Percentiles rank a stretch among this genome's conserved stretches.
Evolutionary conservation across 306 rosid genomes (phyloP).

Genomic region (Vicia villosa): DNA sequence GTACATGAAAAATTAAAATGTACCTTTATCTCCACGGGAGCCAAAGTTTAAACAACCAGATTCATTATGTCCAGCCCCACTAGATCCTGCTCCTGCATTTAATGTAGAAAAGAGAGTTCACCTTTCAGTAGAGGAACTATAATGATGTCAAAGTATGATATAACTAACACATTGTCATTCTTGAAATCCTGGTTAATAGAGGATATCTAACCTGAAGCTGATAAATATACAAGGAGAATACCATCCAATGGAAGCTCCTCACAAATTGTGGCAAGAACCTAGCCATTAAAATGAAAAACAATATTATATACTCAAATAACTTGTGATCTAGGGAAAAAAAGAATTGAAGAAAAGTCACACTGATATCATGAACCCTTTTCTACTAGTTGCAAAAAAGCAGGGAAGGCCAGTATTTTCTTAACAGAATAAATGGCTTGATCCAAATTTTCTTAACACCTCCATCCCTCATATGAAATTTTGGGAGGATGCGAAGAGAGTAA

Average conservation of each 20-base stretch:
- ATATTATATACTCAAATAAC: conserved; percentile 4
- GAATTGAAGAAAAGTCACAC: conserved; percentile 12
- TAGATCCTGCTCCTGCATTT: conserved; percentile 50
- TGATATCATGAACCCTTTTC: not conserved
- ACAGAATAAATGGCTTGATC: not conserved
- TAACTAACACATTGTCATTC: not conserved
- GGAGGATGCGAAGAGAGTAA: not conserved
- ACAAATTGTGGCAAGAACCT: conserved; percentile 95
- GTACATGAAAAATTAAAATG: conserved; percentile 29
- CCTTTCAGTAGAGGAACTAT: conserved; percentile 42
- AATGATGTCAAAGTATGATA: conserved; percentile 21
- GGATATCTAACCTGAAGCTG: conserved; percentile 77
- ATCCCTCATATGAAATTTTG: not conserved
- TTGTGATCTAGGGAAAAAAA: conserved; percentile 7
- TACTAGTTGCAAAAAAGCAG: conserved; percentile 28
- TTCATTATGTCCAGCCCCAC: conserved; percentile 43
- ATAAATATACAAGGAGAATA: conserved; percentile 80
- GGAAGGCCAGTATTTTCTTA: conserved; percentile 6
- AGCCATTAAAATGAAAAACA: conserved; percentile 36
- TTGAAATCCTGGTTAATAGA: conserved; percentile 22
- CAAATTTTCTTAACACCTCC: not conserved
- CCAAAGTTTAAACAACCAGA: conserved; percentile 67
- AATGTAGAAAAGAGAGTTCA: conserved; percentile 41
- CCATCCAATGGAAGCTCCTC: conserved; percentile 98
- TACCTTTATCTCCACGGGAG: conserved; percentile 77